Base-by-base conservation (phyloP, 768 basidiomycete species). In the Dioszegia hungarica region DNA sequence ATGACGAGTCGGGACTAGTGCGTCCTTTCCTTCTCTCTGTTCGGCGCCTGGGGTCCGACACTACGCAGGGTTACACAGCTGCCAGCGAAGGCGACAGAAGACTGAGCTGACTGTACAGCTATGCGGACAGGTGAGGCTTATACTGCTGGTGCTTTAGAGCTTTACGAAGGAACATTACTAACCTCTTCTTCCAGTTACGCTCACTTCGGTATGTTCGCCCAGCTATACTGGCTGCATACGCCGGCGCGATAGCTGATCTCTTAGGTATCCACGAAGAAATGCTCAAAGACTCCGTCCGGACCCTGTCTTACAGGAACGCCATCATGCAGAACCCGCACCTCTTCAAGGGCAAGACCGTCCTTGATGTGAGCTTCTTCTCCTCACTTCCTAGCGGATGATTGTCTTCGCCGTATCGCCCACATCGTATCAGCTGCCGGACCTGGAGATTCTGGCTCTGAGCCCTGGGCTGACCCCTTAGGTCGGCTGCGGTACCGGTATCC, bases 211-310 rank as follows among this genome's bases (percentile, higher is more conserved):
- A 56, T 59, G 63, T 45, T 41, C 52, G 31, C 24, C 24, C 3
- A 4, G 20, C 24, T n/a, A 6, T 43, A 19, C 5, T 3, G 12
- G 6, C 17, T 27, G 19, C 25, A 49, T 17, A 12, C 24, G 9
- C 34, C 5, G 17, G 3, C 38, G n/a, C n/a, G n/a, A n/a, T n/a
- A n/a, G 46, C 27, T 48, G 11, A 34, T 28, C 33, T 19, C 27
- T 34, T 20, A 95, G 91, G 92, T 57, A 95, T 97, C 67, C 93
- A 97, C 76, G 93, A 98, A 79, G 95, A 99, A 80, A 99, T 99
- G 95, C 79, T 99, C 77, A 99, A 99, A 79, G 95, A 99, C 78
- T 79, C 81, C 36, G 91, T 99, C 64, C 87, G 95, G 60, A 99
- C 95, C 41, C 85, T 90, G 31, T 90, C 92, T 39, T 99, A 99